Conservation (phyloP, 2,329 filamentous ascomycete species). For the Rutstroemia sp. region DNA sequence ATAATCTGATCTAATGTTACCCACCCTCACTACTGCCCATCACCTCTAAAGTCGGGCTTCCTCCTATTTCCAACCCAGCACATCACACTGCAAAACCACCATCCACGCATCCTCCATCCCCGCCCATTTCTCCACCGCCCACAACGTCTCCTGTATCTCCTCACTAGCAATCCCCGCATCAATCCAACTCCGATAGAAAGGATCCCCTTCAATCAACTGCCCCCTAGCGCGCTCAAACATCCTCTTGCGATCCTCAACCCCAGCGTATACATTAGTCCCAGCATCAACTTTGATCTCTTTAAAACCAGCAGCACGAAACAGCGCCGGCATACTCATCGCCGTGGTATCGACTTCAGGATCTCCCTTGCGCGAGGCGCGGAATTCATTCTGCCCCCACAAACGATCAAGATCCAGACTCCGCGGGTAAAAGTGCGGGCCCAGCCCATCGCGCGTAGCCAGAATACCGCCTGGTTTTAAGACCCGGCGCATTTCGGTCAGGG, state of each 20-base stretch:
- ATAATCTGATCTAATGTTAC: too few species aligned
- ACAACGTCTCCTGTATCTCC: constrained; percentile 30
- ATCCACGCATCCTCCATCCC: constrained; percentile 34
- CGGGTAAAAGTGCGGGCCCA: constrained; percentile 30
- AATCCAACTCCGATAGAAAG: constrained; percentile 31
- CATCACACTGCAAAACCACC: constrained; percentile 31
- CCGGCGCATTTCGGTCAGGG: constrained; percentile 45
- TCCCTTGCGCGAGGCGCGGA: constrained; percentile 18
- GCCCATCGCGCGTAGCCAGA: constrained; percentile 40
- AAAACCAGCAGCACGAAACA: constrained; percentile 29
- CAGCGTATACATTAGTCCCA: constrained; percentile 25
- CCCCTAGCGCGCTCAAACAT: constrained; percentile 24
- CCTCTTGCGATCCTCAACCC: constrained; percentile 25
- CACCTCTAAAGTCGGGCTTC: too few species aligned
- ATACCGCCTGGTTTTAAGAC: constrained; percentile 46
- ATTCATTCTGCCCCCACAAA: constrained; percentile 25
- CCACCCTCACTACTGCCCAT: too few species aligned
- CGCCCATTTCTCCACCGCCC: constrained; percentile 29
- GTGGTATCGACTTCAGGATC: constrained; percentile 16
- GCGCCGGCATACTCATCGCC: constrained; percentile 25
- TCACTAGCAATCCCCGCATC: constrained; percentile 31
- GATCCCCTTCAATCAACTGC: constrained; percentile 27
- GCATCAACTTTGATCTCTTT: constrained; percentile 29
- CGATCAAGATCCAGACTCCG: constrained; percentile 24
- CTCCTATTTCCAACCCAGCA: constrained; percentile 34